Conservation (phyloP, 192 early-diverging fungal genomes). For the Phlyctochytrium arcticum region DNA sequence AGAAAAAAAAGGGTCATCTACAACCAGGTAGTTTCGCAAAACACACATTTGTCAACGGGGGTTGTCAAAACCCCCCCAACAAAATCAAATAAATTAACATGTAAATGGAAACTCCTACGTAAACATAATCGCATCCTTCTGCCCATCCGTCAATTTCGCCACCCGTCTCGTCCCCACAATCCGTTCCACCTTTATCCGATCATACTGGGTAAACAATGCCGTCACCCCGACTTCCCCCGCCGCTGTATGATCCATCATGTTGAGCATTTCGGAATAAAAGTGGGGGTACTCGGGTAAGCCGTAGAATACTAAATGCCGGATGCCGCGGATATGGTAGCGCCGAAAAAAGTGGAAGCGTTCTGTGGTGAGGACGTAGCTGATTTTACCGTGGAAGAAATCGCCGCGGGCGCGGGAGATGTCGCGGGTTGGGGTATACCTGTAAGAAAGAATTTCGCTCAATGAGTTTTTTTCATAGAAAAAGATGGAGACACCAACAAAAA, state of each 20-base stretch:
- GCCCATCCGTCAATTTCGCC: conserved; percentile 55
- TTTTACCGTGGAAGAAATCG: conserved; percentile 76
- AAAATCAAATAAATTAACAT: no score
- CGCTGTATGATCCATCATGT: conserved; percentile 57
- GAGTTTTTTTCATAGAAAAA: neutral
- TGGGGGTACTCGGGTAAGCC: conserved; percentile 77
- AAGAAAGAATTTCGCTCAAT: neutral
- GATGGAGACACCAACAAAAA: neutral
- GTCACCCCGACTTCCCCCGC: conserved; percentile 38
- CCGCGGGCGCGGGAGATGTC: conserved; percentile 76
- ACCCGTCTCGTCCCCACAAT: conserved; percentile 78
- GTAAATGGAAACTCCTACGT: no score
- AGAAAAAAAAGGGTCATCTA: no score
- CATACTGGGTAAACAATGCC: conserved; percentile 61
- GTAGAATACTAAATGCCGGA: conserved; percentile 85
- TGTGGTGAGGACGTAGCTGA: conserved; percentile 75
- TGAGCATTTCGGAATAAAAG: conserved; percentile 89
- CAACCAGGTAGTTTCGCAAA: no score
- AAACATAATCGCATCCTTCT: conserved; percentile 53
- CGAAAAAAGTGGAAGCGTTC: conserved; percentile 98
- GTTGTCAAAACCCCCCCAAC: no score
- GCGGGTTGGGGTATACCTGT: conserved; percentile 71
- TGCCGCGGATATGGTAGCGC: conserved; percentile 78
- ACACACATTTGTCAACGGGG: no score
- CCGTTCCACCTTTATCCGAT: conserved; percentile 82